Evolutionary conservation across 2,329 filamentous ascomycete genomes (phyloP), one percentile per base, ranked within the genome.

Genomic region (Cladosporium oxysporum): DNA sequence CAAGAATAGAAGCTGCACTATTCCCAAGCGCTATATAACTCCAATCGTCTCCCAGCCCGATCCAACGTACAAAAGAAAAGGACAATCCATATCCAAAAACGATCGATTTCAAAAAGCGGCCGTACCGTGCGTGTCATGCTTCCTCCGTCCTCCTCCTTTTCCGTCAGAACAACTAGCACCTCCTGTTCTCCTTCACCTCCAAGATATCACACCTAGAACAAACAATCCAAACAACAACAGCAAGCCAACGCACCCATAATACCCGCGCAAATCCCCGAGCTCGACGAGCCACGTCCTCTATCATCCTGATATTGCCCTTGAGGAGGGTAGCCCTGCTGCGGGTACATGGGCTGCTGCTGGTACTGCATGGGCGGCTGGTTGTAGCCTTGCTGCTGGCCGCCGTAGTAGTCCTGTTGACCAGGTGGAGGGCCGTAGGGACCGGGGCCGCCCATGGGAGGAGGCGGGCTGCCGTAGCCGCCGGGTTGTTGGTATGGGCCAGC

Each of bases 141-240:
- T 47, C 41, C 41, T 12, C 12, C 41, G 0, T 23, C n/a, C 16
- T 41, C n/a, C 4, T 47, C n/a, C n/a, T 47, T 8, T n/a, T n/a
- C 6, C 18, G 1, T 3, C 0, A n/a, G 18, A n/a, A 14, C 2
- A 21, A 44, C 18, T 18, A 21, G 8, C 18, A n/a, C 18, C 18
- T 44, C 7, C 41, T 21, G 8, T 52, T 26, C 26, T 52, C 49
- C 26, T 31, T n/a, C 50, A n/a, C 44, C 12, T 3, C 14, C 47
- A 21, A 50, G 21, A 4, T 50, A 5, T 7, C 5, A 21, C 28
- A 18, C 47, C 26, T 65, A 65, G 66, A 81, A 81, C 62, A 81
- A 70, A 61, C 80, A 77, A 74, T 83, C 81, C 75, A 83, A 77
- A 73, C 82, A 83, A 71, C 82, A 83, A 71, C 82, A 83, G 68